phyloP scores from a whole-genome alignment of 2,329 filamentous ascomycete species.

The Sclerotinia minor region DNA sequence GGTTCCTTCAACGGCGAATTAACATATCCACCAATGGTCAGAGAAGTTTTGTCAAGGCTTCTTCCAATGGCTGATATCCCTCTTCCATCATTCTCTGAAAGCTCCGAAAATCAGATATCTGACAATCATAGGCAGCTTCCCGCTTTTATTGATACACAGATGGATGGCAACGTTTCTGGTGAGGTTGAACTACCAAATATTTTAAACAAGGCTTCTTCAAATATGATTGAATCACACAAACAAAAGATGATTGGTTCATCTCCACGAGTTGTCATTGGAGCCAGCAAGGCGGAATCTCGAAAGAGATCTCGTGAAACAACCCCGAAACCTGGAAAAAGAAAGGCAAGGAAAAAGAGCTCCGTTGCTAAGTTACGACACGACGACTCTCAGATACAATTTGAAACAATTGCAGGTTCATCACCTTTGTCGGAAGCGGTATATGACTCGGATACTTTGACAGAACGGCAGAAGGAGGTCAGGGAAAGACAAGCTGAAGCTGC shows the following conservation, averaged over 20 bases:
- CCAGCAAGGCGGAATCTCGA: conserved; percentile 14
- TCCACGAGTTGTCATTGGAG: conserved; percentile 34
- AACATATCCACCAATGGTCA: conserved; percentile 65
- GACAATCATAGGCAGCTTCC: conserved; percentile 29
- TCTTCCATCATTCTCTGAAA: conserved; percentile 50
- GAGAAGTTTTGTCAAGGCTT: conserved; percentile 60
- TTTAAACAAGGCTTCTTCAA: conserved; percentile 10
- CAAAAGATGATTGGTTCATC: conserved; percentile 25
- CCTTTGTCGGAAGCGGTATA: conserved; percentile 49
- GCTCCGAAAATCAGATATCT: conserved; percentile 41
- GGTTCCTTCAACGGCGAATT: conserved; percentile 55
- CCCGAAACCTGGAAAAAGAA: conserved; percentile 43
- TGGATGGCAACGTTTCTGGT: conserved; percentile 26
- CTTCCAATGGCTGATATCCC: conserved; percentile 54
- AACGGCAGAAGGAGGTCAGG: conserved; percentile 75
- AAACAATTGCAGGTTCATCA: conserved; percentile 66
- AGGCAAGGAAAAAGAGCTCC: conserved; percentile 40
- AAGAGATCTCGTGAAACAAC: conserved; percentile 37
- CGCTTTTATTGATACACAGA: conserved; percentile 46
- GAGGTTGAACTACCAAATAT: conserved; percentile 9
- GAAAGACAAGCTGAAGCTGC: conserved; percentile 63
- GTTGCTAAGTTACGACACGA: conserved; percentile 68
- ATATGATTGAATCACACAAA: background rate
- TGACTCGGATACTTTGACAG: conserved; percentile 75
- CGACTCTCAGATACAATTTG: conserved; percentile 79